phyloP scores from a whole-genome alignment of 305 asterid genomes.

The Rubia peregrina region DNA sequence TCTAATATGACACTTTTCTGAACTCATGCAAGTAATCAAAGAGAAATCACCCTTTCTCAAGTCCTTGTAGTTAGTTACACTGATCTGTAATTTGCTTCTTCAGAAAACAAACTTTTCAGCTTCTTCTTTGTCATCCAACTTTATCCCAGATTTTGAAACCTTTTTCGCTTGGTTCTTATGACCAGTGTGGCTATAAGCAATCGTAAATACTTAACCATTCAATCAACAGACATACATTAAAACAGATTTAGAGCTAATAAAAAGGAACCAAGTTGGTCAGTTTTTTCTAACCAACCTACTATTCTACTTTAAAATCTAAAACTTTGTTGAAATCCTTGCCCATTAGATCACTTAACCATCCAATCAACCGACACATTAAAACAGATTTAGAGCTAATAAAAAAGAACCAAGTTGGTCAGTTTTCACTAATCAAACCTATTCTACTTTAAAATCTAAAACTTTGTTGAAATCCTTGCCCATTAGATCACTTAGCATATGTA shows the following conservation, averaged over 20 bases:
- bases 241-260: neutral
- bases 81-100: no score
- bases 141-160: neutral
- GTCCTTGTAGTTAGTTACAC: neutral
- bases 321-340: neutral
- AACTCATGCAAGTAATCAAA: no score
- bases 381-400: neutral
- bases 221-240: neutral
- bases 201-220: neutral
- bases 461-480: neutral
- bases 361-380: neutral
- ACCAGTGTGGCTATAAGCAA: neutral
- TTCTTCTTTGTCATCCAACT: neutral
- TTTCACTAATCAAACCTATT: no score
- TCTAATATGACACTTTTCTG: no score
- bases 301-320: no score
- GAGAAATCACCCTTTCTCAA: no score
- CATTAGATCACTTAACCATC: neutral
- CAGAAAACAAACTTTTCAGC: neutral
- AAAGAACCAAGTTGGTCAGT: neutral
- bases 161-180: neutral
- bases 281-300: no score
- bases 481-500: neutral
- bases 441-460: neutral
- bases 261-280: neutral